Evolutionary conservation across 2,329 filamentous ascomycete genomes (phyloP), one percentile per base, ranked within the genome.

Genomic region (Xylaria sp.): DNA sequence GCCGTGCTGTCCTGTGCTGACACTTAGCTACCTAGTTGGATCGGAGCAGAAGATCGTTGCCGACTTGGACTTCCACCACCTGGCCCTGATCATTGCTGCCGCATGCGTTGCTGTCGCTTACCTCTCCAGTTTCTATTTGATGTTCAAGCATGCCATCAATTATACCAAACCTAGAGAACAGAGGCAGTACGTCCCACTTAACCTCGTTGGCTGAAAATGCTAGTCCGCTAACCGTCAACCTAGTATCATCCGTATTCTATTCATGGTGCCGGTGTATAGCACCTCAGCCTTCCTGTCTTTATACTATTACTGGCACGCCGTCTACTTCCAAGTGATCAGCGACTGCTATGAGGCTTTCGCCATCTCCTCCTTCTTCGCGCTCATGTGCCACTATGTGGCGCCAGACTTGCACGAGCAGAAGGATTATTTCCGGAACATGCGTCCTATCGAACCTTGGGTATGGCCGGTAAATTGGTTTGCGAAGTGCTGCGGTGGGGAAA

Each of bases 311-410:
- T 83, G 81, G 69, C 83, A 92, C 66, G 85, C 88, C 44, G 83
- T 94, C 52, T 95, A 95, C 75, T 94, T 88, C 70, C 82, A 90
- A 66, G 86, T 94, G 48, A 76, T 93, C 40, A 85, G 89, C 65
- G 89, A 94, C 70, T 93, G 90, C 73, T 95, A 95, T 71, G 91
- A 95, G 75, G 90, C 91, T 9, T 93, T 95, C 66, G 90, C 90
- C 52, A 92, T 95, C 60, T 87, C 89, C 24, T 90, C 89, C 60
- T 96, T 95, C 78, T 95, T 95, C 73, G 85, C 88, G 7, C 78
- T 95, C 43, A 76, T 95, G 66, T 94, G 90, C 70, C 83, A 91
- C 67, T 94, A 94, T 71, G 80, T 91, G 57, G 89, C 88, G 4
- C 88, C 89, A 7, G 85, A 87, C 62, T 74, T 95, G 19, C 90